A percentile compares a stretch with the other conserved stretches of the same genome.
Evolutionary conservation across 2,329 filamentous ascomycete genomes (phyloP).

Genomic region (Phyllosticta paracitricarpa): DNA sequence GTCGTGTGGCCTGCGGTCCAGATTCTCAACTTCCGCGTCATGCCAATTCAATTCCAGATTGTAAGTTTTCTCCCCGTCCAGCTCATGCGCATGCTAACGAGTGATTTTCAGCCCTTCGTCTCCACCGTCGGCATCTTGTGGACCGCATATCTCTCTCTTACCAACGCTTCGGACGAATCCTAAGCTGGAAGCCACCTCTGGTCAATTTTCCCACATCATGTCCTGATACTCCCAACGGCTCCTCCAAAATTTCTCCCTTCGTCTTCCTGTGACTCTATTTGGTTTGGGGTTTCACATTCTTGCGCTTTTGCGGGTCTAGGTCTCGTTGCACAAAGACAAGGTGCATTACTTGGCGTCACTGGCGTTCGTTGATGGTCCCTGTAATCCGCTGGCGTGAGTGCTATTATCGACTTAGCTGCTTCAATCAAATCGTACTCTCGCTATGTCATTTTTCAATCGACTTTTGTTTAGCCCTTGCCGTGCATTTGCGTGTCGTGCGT

Average conservation of each 20-base stretch:
- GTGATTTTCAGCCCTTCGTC: constrained; percentile 66
- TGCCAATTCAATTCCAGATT: constrained; percentile 93
- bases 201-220: not conserved
- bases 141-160: constrained; percentile 92
- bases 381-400: not conserved
- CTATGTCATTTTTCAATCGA: not conserved
- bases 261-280: not conserved
- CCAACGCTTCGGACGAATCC: constrained; percentile 71
- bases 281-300: not conserved
- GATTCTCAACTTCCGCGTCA: constrained; percentile 89
- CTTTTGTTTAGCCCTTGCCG: not conserved
- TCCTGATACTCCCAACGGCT: not conserved
- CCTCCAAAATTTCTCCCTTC: not conserved
- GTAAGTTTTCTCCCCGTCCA: constrained; percentile 39
- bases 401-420: not conserved
- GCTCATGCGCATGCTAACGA: constrained; percentile 1
- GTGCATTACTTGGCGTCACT: constrained; percentile 7
- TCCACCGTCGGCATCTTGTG: constrained; percentile 93
- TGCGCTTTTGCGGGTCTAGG: not conserved
- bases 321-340: not conserved
- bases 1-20: constrained; percentile 93
- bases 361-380: not conserved
- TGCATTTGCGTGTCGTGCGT: not conserved
- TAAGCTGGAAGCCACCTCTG: constrained; percentile 1
- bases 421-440: not conserved